Base-by-base conservation (phyloP, 2,329 filamentous ascomycete genomes). In the Stachybotrys chartarum region DNA sequence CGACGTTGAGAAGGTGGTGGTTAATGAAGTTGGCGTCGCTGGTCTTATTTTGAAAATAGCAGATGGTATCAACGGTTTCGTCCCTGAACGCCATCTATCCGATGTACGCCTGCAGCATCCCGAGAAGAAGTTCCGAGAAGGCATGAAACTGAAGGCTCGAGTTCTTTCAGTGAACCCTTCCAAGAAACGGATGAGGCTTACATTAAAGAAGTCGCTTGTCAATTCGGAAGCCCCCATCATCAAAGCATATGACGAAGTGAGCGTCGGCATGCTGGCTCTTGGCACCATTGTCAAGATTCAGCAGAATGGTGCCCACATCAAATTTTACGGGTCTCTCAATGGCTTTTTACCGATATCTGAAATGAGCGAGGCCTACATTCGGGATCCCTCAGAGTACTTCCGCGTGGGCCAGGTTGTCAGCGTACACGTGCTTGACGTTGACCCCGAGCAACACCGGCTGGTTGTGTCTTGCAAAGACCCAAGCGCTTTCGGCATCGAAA, bases 361-460 rank as follows among this genome's bases (percentile, higher is more conserved):
- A 72, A 99, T 99, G 94, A 97, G 94, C 68, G 94, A 99, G 69
- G 91, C 92, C 11, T 97, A 88, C 67, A 97, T 99, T 65, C 83
- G 88, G 61, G 89, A 97, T 65, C 91, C 94, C 5, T 84, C 83
- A 50, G 86, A 95, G 65, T 92, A 97, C 72, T 99, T 99, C 76
- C 85, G 87, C 42, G 74, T 85, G 48, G 95, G 94, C 1, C 94
- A 99, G 69, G 93, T 96, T 1, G 87, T 99, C 61, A 95, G 85
- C 64, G 89, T 97, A 18, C 90, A 93, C 65, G 85, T 95, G n/a
- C 72, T 96, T 39, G 88, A 87, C 52, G 84, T 97, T 52, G 85
- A 96, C 62, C 76, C 85, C 1, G 84, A 87, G 56, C 77, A 82
- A 45, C 79, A 81, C 58, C 86, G 88, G 61, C 82, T 99, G 60